These are phyloP conservation scores for Zasmidium citrigriseum DNA, from an alignment of 2,329 filamentous ascomycete species.

Conservation along the genomic window DNA sequence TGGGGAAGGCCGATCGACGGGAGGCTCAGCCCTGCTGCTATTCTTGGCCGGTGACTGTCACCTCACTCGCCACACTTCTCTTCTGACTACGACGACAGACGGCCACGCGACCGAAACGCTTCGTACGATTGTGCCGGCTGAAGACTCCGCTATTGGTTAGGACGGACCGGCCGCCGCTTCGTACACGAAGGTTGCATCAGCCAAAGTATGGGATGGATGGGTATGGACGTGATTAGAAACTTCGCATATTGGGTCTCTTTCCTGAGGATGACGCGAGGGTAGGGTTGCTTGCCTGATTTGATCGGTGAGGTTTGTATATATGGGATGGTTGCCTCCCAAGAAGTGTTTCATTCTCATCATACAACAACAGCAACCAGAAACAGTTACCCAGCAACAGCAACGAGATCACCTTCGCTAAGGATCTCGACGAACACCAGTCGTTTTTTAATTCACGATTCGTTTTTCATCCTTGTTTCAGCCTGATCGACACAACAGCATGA, in stretches of 20 bases:
- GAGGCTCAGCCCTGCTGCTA: neutral
- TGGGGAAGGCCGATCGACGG: neutral
- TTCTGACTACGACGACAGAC: neutral
- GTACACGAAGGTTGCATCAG: neutral
- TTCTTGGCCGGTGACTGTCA: neutral
- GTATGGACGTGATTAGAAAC: neutral
- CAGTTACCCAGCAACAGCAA: neutral
- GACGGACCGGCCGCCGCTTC: neutral
- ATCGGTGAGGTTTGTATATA: neutral
- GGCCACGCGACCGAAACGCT: neutral
- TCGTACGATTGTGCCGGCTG: neutral
- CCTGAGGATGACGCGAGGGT: neutral
- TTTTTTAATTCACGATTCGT: neutral
- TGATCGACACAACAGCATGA: neutral
- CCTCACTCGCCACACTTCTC: neutral
- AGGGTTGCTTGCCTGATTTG: neutral
- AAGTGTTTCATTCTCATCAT: neutral
- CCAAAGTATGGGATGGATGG: neutral
- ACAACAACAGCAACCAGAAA: neutral
- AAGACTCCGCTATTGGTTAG: neutral
- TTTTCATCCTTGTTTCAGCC: neutral
- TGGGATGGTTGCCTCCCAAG: neutral
- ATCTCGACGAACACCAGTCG: neutral
- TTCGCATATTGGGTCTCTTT: neutral
- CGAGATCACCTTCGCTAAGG: neutral